Conservation (phyloP, 1,284 basidiomycete species). For the Blastosporella zonata region DNA sequence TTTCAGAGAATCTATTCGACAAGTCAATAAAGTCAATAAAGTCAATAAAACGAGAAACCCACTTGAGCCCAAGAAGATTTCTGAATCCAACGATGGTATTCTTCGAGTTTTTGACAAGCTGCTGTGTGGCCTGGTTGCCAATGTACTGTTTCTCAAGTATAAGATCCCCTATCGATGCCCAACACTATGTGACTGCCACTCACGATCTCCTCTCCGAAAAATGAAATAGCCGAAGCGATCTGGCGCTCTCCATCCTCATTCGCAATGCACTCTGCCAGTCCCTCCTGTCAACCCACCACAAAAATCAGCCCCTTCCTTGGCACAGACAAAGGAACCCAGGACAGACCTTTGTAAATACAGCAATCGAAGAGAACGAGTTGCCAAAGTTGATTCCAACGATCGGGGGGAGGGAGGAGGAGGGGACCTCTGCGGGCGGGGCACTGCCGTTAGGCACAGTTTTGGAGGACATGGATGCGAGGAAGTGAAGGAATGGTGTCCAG, state of each 20-base stretch:
- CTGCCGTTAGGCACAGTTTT: conserved; percentile 31
- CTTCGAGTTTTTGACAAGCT: conserved; percentile 92
- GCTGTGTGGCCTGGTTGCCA: conserved; percentile 92
- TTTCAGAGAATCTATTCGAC: conserved; percentile 66
- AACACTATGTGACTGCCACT: conserved; percentile 30
- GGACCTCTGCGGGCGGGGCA: conserved; percentile 21
- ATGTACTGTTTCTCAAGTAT: conserved; percentile 66
- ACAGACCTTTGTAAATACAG: conserved; percentile 88
- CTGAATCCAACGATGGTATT: conserved; percentile 96
- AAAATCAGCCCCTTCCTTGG: background rate
- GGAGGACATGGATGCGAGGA: conserved; percentile 11
- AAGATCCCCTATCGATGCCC: conserved; percentile 4
- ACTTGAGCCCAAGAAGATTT: conserved; percentile 92
- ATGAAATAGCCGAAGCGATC: conserved; percentile 93
- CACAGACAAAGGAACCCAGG: background rate
- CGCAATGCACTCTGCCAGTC: conserved; percentile 89
- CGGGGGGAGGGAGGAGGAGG: conserved; percentile 40
- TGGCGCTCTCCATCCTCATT: conserved; percentile 99
- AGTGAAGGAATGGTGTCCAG: no score
- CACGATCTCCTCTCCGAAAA: conserved; percentile 88
- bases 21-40: background rate
- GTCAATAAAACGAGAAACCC: conserved; percentile 22
- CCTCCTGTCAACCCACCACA: conserved; percentile 55
- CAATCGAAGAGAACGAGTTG: conserved; percentile 93
- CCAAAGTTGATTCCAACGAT: conserved; percentile 97